These are phyloP conservation scores for Fusarium sp. DNA, from an alignment of 2,329 filamentous ascomycete species.

Conservation along the genomic window DNA sequence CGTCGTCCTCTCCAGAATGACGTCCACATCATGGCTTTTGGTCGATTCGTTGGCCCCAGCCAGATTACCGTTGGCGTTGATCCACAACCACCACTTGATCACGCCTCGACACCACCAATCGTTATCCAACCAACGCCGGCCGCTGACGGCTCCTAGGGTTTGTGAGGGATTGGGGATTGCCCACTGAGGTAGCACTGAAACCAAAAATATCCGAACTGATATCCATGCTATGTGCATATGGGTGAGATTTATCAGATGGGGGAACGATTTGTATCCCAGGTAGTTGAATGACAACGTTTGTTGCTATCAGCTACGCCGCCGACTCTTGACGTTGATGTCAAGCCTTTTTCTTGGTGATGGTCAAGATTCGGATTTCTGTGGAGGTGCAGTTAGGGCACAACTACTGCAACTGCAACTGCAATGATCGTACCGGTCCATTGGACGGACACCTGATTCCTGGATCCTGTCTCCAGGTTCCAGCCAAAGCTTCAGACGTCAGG, in stretches of 20 bases:
- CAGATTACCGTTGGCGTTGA: conserved; percentile 37
- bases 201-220: conserved; percentile 21
- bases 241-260: conserved; percentile 4
- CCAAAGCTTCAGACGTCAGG: conserved; percentile 38
- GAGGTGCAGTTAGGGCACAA: conserved; percentile 46
- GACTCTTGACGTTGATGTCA: background rate
- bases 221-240: conserved; percentile 9
- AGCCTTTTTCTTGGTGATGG: background rate
- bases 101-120: conserved; percentile 38
- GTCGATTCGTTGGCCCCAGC: conserved; percentile 28
- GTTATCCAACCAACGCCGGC: conserved; percentile 24
- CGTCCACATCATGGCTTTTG: conserved; percentile 41
- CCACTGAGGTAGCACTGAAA: conserved; percentile 21
- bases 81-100: conserved; percentile 37
- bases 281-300: background rate
- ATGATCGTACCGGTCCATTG: conserved; percentile 42
- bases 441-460: conserved; percentile 37
- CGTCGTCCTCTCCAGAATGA: conserved; percentile 33
- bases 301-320: background rate
- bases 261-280: background rate
- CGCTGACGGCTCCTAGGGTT: conserved; percentile 27
- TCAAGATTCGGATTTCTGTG: conserved; percentile 33
- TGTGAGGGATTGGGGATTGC: conserved; percentile 17
- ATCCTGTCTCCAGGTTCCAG: conserved; percentile 25
- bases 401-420: conserved; percentile 28